Evolutionary conservation across 1,284 basidiomycete genomes (phyloP), one percentile per base, ranked within the genome.

Genomic region (Apiotrichum mycotoxinovorans): DNA sequence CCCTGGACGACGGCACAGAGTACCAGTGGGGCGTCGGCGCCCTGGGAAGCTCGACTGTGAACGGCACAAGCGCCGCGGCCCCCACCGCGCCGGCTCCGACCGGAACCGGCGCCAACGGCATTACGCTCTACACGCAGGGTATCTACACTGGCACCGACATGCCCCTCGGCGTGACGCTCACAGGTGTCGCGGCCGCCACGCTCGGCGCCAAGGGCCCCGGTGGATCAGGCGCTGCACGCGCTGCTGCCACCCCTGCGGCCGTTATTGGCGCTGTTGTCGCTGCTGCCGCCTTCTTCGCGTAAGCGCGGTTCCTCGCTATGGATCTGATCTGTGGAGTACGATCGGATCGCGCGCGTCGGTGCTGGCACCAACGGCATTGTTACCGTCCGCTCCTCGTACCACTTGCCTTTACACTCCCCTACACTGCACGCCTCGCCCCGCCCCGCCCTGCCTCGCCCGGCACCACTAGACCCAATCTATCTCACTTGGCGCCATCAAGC

Each of bases 121-220:
- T 62, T 27, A 62, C 60, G 34, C 40, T 62, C 30, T 62, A 62
- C 60, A 51, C 26, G 5, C 42, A 46, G 23, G 43, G 43, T 25
- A 42, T 62, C 47, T 40, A 44, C 51, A 55, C 58, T 7, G 50
- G 35, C 33, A 58, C 54, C 17, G 43, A 41, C 30, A 37, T 56
- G n/a, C 60, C 60, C 5, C n/a, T 34, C 14, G 56, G 51, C 17
- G 47, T 58, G 38, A 42, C 48, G 1, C 45, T 43, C 20, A 54
- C 52, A 10, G 60, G 60, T 25, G 54, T 62, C 37, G 49, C 52
- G 18, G 49, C 34, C 14, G 60, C 60, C 10, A 62, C 56, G 12
- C 20, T 41, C 34, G 51, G 51, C 38, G 55, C 60, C 10, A 22
- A 18, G 27, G 44, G 44, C 27, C 44, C 44, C 44, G 44, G 26